Percentiles rank a stretch among this genome's conserved stretches.
phyloP scores from a whole-genome alignment of 2,329 filamentous ascomycete species.

The Pseudocercospora cruenta region DNA sequence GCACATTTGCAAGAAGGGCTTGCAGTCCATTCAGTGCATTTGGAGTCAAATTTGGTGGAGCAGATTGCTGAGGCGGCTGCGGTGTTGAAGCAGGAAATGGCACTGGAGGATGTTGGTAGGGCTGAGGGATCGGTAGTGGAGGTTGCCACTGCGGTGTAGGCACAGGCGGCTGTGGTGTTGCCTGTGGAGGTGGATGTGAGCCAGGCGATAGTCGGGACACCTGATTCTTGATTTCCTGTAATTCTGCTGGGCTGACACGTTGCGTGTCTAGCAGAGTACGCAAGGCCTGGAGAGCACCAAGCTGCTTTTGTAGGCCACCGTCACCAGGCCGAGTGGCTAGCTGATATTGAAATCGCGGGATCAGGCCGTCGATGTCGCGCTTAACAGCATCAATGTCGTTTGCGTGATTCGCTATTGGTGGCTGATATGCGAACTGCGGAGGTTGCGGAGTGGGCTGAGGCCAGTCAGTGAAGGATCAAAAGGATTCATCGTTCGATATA shows the following conservation, averaged over 20 bases:
- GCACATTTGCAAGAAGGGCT: constrained; percentile 39
- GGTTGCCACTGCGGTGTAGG: constrained; percentile 39
- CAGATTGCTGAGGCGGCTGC: constrained; percentile 22
- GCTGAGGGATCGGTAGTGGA: constrained; percentile 34
- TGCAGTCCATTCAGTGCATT: constrained; percentile 38
- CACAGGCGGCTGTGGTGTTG: constrained; percentile 35
- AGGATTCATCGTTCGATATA: constrained; percentile 25
- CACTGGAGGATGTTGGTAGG: constrained; percentile 33
- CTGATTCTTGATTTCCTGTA: constrained; percentile 82
- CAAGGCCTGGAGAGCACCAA: constrained; percentile 84
- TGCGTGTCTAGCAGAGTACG: constrained; percentile 78
- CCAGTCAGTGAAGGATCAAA: constrained; percentile 13
- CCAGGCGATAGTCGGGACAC: constrained; percentile 74
- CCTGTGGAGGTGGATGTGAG: constrained; percentile 44
- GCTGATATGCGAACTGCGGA: constrained; percentile 25
- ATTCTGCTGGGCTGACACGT: constrained; percentile 76
- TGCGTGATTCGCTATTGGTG: constrained; percentile 20
- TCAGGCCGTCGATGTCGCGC: constrained; percentile 79
- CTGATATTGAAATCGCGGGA: constrained; percentile 71
- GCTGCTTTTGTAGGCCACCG: constrained; percentile 72
- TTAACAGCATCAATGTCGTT: constrained; percentile 66
- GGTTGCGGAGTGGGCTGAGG: constrained; percentile 32
- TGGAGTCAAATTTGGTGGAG: constrained; percentile 35
- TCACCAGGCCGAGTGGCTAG: constrained; percentile 78
- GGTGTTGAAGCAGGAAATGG: constrained; percentile 27